These are phyloP conservation scores for Cystobasidium pallidum DNA, from an alignment of 1,284 basidiomycete species.

Conservation along the genomic window DNA sequence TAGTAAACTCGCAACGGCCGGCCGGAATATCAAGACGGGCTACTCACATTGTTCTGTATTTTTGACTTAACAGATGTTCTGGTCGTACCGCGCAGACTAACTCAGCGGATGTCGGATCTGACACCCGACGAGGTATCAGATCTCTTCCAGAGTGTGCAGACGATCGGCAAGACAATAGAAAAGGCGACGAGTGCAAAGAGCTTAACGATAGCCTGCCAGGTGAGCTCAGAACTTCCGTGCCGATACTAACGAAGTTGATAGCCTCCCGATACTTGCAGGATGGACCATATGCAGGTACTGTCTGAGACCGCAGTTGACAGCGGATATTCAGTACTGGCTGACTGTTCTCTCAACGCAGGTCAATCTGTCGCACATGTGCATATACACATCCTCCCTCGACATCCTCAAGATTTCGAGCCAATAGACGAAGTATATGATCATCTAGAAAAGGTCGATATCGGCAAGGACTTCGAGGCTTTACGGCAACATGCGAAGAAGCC, in stretches of 20 bases:
- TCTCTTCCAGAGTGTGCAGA: slow-evolving; percentile 74
- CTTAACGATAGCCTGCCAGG: slow-evolving; percentile 81
- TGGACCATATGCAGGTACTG: slow-evolving; percentile 63
- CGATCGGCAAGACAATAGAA: slow-evolving; percentile 58
- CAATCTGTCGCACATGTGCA: slow-evolving; percentile 89
- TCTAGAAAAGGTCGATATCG: slow-evolving; percentile 52
- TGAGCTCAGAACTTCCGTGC: slow-evolving; percentile 53
- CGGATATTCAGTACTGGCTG: background rate
- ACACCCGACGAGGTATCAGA: slow-evolving; percentile 70
- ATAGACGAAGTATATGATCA: slow-evolving; percentile 65
- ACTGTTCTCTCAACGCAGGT: slow-evolving; percentile 61
- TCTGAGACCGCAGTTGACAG: background rate
- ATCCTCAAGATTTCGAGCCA: slow-evolving; percentile 62
- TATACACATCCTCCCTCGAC: slow-evolving; percentile 82
- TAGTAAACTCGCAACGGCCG: no score
- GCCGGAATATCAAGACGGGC: no score
- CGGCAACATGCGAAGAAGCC: slow-evolving; percentile 45
- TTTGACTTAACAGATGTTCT: slow-evolving; percentile 72
- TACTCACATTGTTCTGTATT: slow-evolving; percentile 5
- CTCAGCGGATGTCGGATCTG: slow-evolving; percentile 75
- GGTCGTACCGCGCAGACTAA: slow-evolving; percentile 75
- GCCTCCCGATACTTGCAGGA: slow-evolving; percentile 64
- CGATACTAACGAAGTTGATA: slow-evolving; percentile 5
- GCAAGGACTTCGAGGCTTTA: slow-evolving; percentile 44
- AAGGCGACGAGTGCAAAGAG: slow-evolving; percentile 59